Percentiles rank a stretch among this genome's conserved stretches.
phyloP scores from a whole-genome alignment of 805 yeast genomes.

The Alloascoidea hylecoeti region DNA sequence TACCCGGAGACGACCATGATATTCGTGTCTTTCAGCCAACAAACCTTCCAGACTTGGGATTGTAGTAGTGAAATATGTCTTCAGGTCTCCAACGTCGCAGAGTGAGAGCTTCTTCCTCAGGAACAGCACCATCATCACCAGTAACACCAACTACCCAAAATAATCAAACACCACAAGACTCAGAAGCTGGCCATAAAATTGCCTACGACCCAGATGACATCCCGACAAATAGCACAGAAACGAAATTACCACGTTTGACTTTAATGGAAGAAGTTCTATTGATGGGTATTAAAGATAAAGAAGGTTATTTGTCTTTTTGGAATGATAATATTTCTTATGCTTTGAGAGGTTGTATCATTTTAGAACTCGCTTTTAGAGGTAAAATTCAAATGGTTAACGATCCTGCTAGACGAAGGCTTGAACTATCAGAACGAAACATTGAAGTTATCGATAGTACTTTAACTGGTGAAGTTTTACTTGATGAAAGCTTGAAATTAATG shows the following conservation, averaged over 20 bases:
- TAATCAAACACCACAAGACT: slow-evolving; percentile 3
- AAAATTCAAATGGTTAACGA: slow-evolving; percentile 84
- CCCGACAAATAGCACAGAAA: slow-evolving; percentile 27
- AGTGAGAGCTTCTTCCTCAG: slow-evolving; percentile 9
- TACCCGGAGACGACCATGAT: too few species aligned
- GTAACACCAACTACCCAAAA: slow-evolving; percentile 3
- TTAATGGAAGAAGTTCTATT: slow-evolving; percentile 93
- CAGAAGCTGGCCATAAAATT: slow-evolving; percentile 37
- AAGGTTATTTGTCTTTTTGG: slow-evolving; percentile 96
- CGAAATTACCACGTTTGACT: slow-evolving; percentile 58
- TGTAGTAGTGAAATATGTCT: too few species aligned
- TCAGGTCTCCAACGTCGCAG: slow-evolving; percentile 14
- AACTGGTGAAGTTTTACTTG: slow-evolving; percentile 91
- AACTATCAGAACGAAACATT: slow-evolving; percentile 72
- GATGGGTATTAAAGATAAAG: slow-evolving; percentile 88
- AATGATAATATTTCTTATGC: slow-evolving; percentile 96
- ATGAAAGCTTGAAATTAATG: slow-evolving; percentile 87
- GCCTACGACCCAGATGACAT: slow-evolving; percentile 74
- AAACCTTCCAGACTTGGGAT: too few species aligned
- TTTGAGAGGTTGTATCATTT: slow-evolving; percentile 80
- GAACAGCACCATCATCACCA: slow-evolving; percentile 7
- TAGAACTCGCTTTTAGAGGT: slow-evolving; percentile 86
- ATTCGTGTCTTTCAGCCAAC: too few species aligned
- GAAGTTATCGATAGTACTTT: slow-evolving; percentile 77
- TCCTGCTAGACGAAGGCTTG: slow-evolving; percentile 81